Base-by-base conservation (phyloP, 345 rosid species). In the Arabis alpina region DNA sequence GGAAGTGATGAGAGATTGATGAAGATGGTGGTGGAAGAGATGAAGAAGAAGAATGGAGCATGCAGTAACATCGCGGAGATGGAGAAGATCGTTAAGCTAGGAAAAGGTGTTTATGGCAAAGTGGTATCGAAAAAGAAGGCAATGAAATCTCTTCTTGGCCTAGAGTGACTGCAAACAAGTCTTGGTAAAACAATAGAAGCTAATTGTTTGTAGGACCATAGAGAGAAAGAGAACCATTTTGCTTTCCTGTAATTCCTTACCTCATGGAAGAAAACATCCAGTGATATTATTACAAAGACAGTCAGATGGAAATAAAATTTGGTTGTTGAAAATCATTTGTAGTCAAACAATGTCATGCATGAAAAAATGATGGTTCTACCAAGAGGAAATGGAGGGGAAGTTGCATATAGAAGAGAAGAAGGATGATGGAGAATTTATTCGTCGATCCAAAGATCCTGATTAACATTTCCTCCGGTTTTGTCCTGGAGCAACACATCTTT, bases 81-180 rank as follows among this genome's bases (percentile, higher is more conserved):
- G 80, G 93, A 87, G 67, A 87, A 72, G 70, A 67, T 64, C 43
- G 3, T 86, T 44, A 84, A 79, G 27, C 51, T 83, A 53, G 92
- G 90, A 36, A 87, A 80, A 66, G 94, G 97, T 5, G 37, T 89
- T 10, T 82, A 86, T 74, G 88, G 98, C 24, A 93, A 87, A 74
- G 86, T 85, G 3, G 78, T 86, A 41, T 63, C 66, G 1, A 93
- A 83, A 73, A 93, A 83, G 70, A 89, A 87, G 74, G 93, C 88
- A 45, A 47, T 91, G 72, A 86, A 70, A 72, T 61, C 79, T 43
- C 89, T 93, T 40, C 80, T 88, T 77, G 87, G 80, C 61, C 11
- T 75, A 54, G 68, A 45, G 16, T 41, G 8, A 53, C 1, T 34
- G n/a, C n/a, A n/a, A n/a, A n/a, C n/a, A n/a, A n/a, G n/a, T n/a